Evolutionary conservation across 2,329 filamentous ascomycete genomes (phyloP), one percentile per base, ranked within the genome.

Genomic region (Trichoderma afroharzianum): DNA sequence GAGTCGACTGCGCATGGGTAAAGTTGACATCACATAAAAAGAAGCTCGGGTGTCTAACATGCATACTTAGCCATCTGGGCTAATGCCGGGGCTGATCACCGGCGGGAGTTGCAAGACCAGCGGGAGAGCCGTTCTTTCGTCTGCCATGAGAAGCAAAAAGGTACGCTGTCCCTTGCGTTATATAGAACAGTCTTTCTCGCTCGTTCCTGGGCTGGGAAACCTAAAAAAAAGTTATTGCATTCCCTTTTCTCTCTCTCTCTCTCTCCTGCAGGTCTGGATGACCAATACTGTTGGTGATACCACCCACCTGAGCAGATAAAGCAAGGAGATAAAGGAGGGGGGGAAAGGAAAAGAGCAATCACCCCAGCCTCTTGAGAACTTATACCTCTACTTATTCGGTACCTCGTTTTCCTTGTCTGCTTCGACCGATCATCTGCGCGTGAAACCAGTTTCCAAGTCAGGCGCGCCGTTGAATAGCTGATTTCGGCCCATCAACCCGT

Each of bases 221-320:
- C 39, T 28, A 12, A 59, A 24, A 32, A n/a, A 50, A 36, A 21
- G 30, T 43, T 24, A 57, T 21, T 36, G 21, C 12, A 26, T 58
- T 43, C 15, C 53, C 24, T 30, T 21, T 21, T 24, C 24, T 30
- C 15, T 21, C 18, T 33, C n/a, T 32, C 7, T 59, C 30, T 26
- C 33, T 33, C n/a, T 61, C 57, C 21, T 68, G 53, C 55, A 68
- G 39, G 21, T 53, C n/a, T 26, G 14, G 36, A 62, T 58, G 55
- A 53, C 66, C 66, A 61, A 58, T 61, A 61, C 21, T 28, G 57
- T 68, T 50, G 66, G 55, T 68, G 66, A 68, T 68, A 61, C 66
- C 55, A 68, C 66, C 57, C 57, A 62, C 57, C 55, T 36, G 39
- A 62, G 39, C 53, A 68, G 57, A 58, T 61, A 68, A 61, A 50